Conservation (phyloP, 129 eudicot genomes). For the Artemisia annua region DNA sequence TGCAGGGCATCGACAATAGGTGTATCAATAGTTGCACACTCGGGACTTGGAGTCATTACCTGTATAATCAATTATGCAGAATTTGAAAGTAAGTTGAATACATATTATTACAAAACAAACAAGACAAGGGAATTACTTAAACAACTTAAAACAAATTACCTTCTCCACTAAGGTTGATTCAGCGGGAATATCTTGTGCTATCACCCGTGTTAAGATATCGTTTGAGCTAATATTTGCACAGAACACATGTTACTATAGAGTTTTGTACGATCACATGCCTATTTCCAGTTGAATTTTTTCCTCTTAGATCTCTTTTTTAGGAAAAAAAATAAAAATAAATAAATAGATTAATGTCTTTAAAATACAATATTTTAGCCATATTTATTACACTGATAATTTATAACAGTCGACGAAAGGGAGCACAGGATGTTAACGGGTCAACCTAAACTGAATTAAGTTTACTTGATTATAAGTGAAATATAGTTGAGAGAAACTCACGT, state of each 20-base stretch:
- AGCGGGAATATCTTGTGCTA: constrained; percentile 80
- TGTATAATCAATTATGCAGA: constrained; percentile 32
- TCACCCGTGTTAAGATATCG: constrained; percentile 86
- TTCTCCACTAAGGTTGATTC: constrained; percentile 88
- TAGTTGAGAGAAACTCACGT: constrained; percentile 57
- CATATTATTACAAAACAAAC: not conserved
- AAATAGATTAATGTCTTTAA: no score
- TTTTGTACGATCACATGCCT: constrained; percentile 1
- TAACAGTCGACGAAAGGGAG: no score
- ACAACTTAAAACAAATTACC: constrained; percentile 38
- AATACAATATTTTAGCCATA: no score
- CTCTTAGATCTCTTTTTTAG: no score
- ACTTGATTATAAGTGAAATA: not conserved
- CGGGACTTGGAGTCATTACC: constrained; percentile 99
- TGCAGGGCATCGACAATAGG: constrained; percentile 97
- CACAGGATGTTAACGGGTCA: no score
- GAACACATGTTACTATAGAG: not conserved
- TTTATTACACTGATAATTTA: no score
- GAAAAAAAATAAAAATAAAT: no score
- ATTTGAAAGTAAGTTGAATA: constrained; percentile 1
- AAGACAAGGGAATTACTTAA: constrained; percentile 10
- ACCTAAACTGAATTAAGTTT: no score
- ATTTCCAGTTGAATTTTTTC: not conserved
- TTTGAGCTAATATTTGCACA: constrained; percentile 51
- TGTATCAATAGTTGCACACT: constrained; percentile 86